Base-by-base conservation (phyloP, 768 basidiomycete genomes). In the Mrakia frigida region DNA sequence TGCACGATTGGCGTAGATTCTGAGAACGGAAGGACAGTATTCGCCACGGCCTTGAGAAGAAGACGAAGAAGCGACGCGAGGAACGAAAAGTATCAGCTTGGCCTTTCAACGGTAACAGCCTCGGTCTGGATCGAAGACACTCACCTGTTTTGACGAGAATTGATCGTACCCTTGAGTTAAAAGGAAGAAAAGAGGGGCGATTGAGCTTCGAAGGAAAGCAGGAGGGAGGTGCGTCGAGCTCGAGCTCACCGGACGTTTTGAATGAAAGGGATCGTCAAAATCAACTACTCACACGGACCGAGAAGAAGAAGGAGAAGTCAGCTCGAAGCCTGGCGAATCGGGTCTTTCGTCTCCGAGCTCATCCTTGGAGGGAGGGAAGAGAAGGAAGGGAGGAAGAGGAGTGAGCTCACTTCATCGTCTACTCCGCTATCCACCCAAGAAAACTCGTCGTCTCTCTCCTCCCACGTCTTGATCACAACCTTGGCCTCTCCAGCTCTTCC, bases 401-500 rank as follows among this genome's bases (percentile, higher is more conserved):
- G n/a, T 6, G 52, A 35, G n/a, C 59, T 41, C 14, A 76, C 70
- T 16, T 76, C 46, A 37, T 70, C 60, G 43, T 72, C 70, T 1
- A 71, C 70, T 6, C 46, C 70, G 35, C 71, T 73, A 37, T 78
- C 77, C 11, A 78, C 71, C 73, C 72, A 78, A 1, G 23, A 23
- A 7, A 31, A 43, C 60, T 74, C 77, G 39, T 78, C 77, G 7
- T 43, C 73, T 6, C 73, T 69, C 5, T 70, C 72, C n/a, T 74
- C 73, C 77, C 77, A 78, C 11, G 41, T 46, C 50, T 78, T 78
- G 68, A 78, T 78, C 28, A 71, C 46, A 25, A 59, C 67, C 33
- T 73, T 78, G 33, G 77, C 77, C 25, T 78, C 77, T 23, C 56
- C 71, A 25, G 52, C 65, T 25, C 61, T 25, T 0, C 72, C 72